These are phyloP conservation scores for Pseudogymnoascus sp. DNA, from an alignment of 2,329 filamentous ascomycete species.

Conservation along the genomic window DNA sequence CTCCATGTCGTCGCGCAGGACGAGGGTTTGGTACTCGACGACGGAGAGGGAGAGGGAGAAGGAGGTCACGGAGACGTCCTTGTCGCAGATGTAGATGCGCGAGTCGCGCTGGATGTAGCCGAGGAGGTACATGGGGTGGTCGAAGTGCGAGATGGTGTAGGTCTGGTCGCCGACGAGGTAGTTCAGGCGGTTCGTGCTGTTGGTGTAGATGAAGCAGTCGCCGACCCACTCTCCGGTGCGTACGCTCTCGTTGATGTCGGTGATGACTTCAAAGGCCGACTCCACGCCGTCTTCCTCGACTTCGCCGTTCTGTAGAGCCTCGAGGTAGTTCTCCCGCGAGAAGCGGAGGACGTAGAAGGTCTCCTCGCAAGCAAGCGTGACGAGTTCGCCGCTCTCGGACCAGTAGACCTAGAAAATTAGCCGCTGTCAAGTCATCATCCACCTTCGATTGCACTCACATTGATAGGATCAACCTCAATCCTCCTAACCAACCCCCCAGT, in stretches of 20 bases:
- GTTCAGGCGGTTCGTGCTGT: conserved; percentile 91
- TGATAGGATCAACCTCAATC: conserved; percentile 69
- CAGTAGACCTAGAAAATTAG: conserved; percentile 64
- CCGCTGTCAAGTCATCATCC: neutral
- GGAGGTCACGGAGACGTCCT: conserved; percentile 86
- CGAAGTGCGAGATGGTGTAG: conserved; percentile 95
- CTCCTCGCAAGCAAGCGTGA: conserved; percentile 88
- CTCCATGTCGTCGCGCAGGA: conserved; percentile 89
- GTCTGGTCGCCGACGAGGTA: conserved; percentile 97
- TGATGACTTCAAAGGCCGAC: conserved; percentile 90
- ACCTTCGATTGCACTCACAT: conserved; percentile 17
- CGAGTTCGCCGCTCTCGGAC: conserved; percentile 93
- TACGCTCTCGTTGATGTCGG: conserved; percentile 88
- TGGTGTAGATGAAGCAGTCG: conserved; percentile 98
- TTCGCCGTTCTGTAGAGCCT: conserved; percentile 72
- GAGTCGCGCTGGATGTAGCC: conserved; percentile 94
- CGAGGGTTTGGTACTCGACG: conserved; percentile 92
- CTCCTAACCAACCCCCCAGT: conserved; percentile 80
- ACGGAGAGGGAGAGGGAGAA: conserved; percentile 87
- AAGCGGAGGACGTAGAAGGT: conserved; percentile 91
- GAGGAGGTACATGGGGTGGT: conserved; percentile 87
- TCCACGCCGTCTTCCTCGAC: conserved; percentile 90
- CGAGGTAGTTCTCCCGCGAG: conserved; percentile 79
- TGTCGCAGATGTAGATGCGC: conserved; percentile 90
- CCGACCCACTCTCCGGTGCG: conserved; percentile 96